Evolutionary conservation across 179 eudicot genomes (phyloP), one percentile per base, ranked within the genome.

Genomic region (Spinacia oleracea): DNA sequence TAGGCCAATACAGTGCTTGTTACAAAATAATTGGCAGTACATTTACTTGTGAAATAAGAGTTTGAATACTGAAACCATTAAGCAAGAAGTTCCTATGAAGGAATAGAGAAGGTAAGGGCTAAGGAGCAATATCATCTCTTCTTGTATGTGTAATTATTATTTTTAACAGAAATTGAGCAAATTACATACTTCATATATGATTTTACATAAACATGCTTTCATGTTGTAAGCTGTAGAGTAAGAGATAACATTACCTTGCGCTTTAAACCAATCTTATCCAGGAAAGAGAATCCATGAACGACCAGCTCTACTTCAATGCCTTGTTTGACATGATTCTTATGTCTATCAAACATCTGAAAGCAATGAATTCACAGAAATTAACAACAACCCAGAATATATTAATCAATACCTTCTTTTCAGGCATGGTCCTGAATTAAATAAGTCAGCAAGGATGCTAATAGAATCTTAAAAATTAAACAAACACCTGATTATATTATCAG

Each of bases 281-380:
- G 78, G 9, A 84, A 71, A 60, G 50, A 60, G 67, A 89, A 85
- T 32, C 97, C 97, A 81, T 84, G 85, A 46, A 85, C 55, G 9
- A 45, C 60, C 65, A 91, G 72, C 78, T 32, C 74, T 66, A 93
- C 77, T 69, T 81, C 78, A 42, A 62, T 78, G 46, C 87, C 87
- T 84, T 79, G 79, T 82, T 79, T 73, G n/a, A 86, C 88, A 85
- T 91, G 93, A 80, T 93, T 93, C 48, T 88, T 83, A 85, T 86
- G 82, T 23, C 77, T 81, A 88, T 93, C 97, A 73, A 93, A 84
- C 79, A 90, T 63, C 96, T 91, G 80, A 51, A 78, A 64, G 45
- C 68, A 78, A 76, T 23, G 9, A 72, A 5, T 29, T 67, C 18
- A 32, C 31, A 27, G 21, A 72, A 15, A 80, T 77, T 21, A 71